These are phyloP conservation scores for Casuarina cunninghamiana DNA, from an alignment of 306 rosid genomes.

Conservation along the genomic window DNA sequence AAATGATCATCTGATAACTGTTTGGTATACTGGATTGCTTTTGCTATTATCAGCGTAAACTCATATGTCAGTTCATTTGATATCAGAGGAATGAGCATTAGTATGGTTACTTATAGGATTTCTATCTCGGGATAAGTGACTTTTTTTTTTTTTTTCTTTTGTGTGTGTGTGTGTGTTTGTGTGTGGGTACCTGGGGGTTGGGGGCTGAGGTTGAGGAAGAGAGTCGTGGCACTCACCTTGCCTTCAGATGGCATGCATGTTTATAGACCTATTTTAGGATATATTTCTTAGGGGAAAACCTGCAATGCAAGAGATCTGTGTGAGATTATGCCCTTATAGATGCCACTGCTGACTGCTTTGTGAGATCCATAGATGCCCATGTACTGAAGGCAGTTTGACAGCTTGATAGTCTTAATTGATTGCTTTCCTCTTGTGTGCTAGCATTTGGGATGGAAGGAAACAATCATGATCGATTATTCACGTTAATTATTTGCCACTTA, in stretches of 20 bases:
- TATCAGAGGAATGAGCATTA: not conserved
- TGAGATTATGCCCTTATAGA: not conserved
- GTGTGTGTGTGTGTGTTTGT: no score
- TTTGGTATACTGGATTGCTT: not conserved
- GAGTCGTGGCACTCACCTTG: not conserved
- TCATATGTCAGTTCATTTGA: not conserved
- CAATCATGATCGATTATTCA: not conserved
- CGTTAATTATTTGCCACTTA: not conserved
- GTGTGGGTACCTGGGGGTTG: no score
- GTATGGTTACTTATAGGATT: not conserved
- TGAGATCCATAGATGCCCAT: not conserved
- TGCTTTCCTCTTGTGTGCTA: constrained; percentile 10
- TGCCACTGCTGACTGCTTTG: not conserved
- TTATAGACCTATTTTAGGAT: not conserved
- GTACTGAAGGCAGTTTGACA: constrained; percentile 1
- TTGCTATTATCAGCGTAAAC: not conserved
- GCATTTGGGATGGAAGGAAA: constrained; percentile 12
- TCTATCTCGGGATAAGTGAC: not conserved
- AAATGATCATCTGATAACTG: not conserved
- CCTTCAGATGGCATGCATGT: not conserved
- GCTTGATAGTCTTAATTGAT: not conserved
- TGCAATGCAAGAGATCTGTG: not conserved
- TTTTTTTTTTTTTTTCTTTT: no score
- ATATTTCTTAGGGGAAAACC: not conserved
- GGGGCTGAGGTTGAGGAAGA: not conserved